phyloP scores from a whole-genome alignment of 495 filamentous ascomycete species.

The Xylaria venustula region DNA sequence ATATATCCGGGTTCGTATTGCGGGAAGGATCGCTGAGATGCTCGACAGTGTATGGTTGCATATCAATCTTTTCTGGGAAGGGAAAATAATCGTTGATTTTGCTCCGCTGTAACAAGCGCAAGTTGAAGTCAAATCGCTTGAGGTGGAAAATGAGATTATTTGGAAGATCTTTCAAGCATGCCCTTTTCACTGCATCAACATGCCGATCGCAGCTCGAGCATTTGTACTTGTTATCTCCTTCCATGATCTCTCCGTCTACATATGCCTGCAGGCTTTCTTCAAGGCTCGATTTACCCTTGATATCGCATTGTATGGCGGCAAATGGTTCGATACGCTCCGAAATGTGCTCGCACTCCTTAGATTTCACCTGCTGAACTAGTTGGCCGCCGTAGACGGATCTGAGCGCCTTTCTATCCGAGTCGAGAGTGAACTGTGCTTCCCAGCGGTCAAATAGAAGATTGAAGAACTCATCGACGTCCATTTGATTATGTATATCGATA shows the following conservation, averaged over 20 bases:
- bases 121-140: conserved; percentile 95
- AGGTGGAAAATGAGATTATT: conserved; percentile 94
- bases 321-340: conserved; percentile 89
- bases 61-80: conserved; percentile 82
- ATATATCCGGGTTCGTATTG: conserved; percentile 61
- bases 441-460: conserved; percentile 88
- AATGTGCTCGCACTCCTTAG: conserved; percentile 90
- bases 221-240: conserved; percentile 98
- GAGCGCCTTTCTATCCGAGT: conserved; percentile 70
- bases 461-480: conserved; percentile 99
- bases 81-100: conserved; percentile 96
- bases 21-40: conserved; percentile 68
- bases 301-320: conserved; percentile 94
- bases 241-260: conserved; percentile 95
- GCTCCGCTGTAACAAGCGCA: conserved; percentile 75
- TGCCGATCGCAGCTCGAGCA: conserved; percentile 88
- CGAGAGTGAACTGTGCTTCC: conserved; percentile 74
- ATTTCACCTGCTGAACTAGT: conserved; percentile 90
- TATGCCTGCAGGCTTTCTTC: conserved; percentile 89
- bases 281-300: conserved; percentile 84
- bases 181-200: conserved; percentile 91
- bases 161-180: conserved; percentile 90
- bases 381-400: conserved; percentile 88
- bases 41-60: conserved; percentile 86
- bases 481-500: conserved; percentile 88